Conservation (phyloP, 1,284 basidiomycete species). For the Rhodofomes roseus region DNA sequence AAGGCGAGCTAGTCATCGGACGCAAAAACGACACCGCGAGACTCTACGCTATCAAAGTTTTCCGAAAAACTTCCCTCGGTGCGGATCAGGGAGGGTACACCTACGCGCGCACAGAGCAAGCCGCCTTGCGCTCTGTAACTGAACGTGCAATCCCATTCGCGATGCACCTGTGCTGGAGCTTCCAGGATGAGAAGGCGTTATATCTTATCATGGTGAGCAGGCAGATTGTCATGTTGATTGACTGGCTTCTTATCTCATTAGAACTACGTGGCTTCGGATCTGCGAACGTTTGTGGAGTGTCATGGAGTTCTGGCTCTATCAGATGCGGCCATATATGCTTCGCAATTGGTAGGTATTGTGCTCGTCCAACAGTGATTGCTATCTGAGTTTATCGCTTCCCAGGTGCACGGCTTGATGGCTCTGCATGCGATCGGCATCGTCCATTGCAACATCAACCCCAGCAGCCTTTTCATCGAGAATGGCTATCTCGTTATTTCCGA, state of each 20-base stretch:
- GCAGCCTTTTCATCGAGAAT: constrained; percentile 59
- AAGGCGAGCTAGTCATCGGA: constrained; percentile 14
- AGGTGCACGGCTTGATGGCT: constrained; percentile 20
- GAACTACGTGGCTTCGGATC: constrained; percentile 17
- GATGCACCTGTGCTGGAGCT: constrained; percentile 58
- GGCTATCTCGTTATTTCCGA: constrained; percentile 57
- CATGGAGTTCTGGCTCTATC: constrained; percentile 16
- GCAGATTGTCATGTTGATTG: neutral
- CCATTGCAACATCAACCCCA: constrained; percentile 49
- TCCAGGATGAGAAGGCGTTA: constrained; percentile 60
- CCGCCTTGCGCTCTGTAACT: constrained; percentile 54
- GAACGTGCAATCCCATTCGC: constrained; percentile 56
- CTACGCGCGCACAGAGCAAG: constrained; percentile 47
- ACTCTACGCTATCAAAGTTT: constrained; percentile 59
- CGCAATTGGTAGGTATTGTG: constrained; percentile 19
- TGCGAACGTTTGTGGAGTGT: constrained; percentile 12
- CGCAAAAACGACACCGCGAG: constrained; percentile 21
- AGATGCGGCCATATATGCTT: constrained; percentile 17
- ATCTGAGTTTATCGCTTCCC: neutral
- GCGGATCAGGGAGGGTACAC: constrained; percentile 36
- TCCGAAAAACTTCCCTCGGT: constrained; percentile 53
- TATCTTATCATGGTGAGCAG: constrained; percentile 50
- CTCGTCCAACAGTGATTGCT: neutral
- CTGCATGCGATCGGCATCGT: constrained; percentile 26
- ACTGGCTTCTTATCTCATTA: neutral